Percentiles rank a stretch among this genome's conserved stretches.
Evolutionary conservation across 352 stramenopile genomes (phyloP).

Genomic region (Pythium aristosporum): DNA sequence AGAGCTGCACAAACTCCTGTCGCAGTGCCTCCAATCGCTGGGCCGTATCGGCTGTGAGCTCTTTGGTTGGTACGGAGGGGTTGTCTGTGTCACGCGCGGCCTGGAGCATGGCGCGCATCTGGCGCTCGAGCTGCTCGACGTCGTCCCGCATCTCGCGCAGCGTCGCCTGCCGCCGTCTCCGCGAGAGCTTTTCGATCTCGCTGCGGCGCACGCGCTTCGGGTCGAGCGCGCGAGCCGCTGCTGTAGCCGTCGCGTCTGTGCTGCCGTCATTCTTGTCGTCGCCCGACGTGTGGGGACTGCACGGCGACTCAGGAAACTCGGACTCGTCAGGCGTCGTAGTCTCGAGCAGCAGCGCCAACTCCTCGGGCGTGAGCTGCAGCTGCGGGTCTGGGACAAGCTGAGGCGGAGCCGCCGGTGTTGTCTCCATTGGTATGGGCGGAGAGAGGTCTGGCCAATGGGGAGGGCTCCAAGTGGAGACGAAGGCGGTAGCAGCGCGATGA

Average conservation of each 20-base stretch:
- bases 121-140: conserved; percentile 39
- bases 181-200: conserved; percentile 63
- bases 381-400: conserved; percentile 3
- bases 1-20: conserved; percentile 18
- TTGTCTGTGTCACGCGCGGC: conserved; percentile 22
- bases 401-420: not conserved
- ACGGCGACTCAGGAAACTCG: not conserved
- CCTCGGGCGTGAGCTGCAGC: conserved; percentile 27
- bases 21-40: conserved; percentile 10
- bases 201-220: conserved; percentile 39
- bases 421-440: conserved; percentile 2
- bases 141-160: conserved; percentile 45
- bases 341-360: conserved; percentile 24
- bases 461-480: not conserved
- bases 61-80: not conserved
- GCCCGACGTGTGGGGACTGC: conserved; percentile 10
- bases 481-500: not conserved
- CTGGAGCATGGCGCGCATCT: conserved; percentile 21
- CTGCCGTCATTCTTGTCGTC: conserved; percentile 19
- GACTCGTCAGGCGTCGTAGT: conserved; percentile 24
- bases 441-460: not conserved
- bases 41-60: conserved; percentile 17
- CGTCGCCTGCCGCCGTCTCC: conserved; percentile 26
- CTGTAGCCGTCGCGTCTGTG: not conserved
- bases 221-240: not conserved